Conservation (phyloP, 306 rosid species). For the Gleditsia sinensis region DNA sequence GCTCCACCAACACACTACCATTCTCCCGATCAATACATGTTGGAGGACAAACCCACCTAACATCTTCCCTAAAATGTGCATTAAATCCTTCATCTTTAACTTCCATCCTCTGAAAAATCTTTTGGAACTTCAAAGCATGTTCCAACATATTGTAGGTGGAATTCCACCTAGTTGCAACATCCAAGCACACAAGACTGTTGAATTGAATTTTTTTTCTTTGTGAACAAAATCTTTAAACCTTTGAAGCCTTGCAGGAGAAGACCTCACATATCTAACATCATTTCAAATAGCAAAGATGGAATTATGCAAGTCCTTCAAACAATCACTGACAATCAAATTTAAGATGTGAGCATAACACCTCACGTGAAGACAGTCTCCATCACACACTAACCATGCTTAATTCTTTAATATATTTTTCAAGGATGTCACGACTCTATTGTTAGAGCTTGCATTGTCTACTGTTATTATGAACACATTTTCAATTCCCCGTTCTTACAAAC, state of each 20-base stretch:
- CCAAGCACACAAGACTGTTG: background rate
- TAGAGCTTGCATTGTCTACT: background rate
- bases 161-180: background rate
- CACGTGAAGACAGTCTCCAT: background rate
- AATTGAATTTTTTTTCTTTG: background rate
- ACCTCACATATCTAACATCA: background rate
- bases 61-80: background rate
- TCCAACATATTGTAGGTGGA: background rate
- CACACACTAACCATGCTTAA: background rate
- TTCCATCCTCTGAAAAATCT: background rate
- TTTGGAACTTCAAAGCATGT: background rate
- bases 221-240: background rate
- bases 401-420: background rate
- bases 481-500: background rate
- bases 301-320: background rate
- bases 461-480: background rate
- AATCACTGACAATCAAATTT: background rate
- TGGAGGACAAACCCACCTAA: background rate
- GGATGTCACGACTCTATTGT: background rate
- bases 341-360: background rate
- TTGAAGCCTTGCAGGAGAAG: background rate
- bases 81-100: background rate
- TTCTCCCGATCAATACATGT: background rate
- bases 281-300: background rate
- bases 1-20: background rate